phyloP scores from a whole-genome alignment of 2,329 filamentous ascomycete genomes.

The Onygenales sp. region DNA sequence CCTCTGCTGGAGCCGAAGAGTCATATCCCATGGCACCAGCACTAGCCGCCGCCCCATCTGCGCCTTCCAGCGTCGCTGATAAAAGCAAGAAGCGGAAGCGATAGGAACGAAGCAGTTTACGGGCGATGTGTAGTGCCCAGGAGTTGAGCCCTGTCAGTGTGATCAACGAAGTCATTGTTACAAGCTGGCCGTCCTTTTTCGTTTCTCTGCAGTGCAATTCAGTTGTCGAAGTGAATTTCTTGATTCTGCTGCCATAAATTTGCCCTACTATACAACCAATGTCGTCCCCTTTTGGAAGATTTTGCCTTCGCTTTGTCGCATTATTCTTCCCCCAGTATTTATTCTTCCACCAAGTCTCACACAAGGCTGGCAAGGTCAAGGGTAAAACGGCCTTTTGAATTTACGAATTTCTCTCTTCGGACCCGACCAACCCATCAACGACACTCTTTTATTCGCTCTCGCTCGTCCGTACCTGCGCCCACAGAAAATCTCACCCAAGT shows the following conservation, averaged over 20 bases:
- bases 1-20: conserved; percentile 22
- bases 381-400: not conserved
- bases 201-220: not conserved
- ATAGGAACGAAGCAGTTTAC: conserved; percentile 22
- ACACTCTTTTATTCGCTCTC: not conserved
- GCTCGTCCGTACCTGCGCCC: not conserved
- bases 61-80: conserved; percentile 25
- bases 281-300: not conserved
- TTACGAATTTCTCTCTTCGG: not conserved
- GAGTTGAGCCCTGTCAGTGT: not conserved
- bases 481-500: not conserved
- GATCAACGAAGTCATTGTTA: not conserved
- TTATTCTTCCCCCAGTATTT: not conserved
- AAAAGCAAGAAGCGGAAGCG: conserved; percentile 65
- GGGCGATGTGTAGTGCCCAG: not conserved
- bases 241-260: not conserved
- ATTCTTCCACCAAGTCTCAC: not conserved
- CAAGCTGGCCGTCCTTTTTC: not conserved
- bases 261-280: not conserved
- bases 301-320: not conserved
- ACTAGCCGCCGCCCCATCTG: conserved; percentile 20
- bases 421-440: not conserved
- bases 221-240: not conserved
- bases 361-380: not conserved
- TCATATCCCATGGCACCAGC: conserved; percentile 21